Evolutionary conservation across 108 stramenopile species (phyloP).

Genomic region (Aurantiochytrium sp.): DNA sequence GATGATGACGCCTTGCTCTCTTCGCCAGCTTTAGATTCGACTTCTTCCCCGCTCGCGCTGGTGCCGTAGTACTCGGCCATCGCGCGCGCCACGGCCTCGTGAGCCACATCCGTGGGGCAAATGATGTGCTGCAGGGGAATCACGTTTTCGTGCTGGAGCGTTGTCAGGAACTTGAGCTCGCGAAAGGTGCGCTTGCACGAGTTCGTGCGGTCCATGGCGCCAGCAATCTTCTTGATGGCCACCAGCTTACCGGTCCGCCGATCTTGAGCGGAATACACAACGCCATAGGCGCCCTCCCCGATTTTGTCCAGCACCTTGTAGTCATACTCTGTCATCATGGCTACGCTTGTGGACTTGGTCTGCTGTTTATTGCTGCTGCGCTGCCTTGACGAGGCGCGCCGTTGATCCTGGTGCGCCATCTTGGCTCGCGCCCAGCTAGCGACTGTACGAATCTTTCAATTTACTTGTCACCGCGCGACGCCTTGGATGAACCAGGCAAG

Average conservation of each 20-base stretch:
- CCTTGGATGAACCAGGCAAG: too few species aligned
- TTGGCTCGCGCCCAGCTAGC: too few species aligned
- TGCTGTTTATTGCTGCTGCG: not conserved
- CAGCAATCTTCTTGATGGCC: constrained; percentile 42
- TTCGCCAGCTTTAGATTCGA: constrained; percentile 11
- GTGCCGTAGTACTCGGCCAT: not conserved
- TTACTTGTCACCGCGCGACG: too few species aligned
- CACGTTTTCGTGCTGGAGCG: constrained; percentile 1
- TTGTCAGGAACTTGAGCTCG: constrained; percentile 5
- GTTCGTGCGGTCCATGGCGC: not conserved
- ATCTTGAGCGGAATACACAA: constrained; percentile 16
- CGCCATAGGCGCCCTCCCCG: constrained; percentile 44
- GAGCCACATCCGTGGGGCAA: not conserved
- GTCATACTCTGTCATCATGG: not conserved
- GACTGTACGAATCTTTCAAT: too few species aligned
- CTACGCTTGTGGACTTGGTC: not conserved
- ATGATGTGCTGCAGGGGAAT: not conserved
- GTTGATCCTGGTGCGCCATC: too few species aligned
- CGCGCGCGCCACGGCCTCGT: not conserved
- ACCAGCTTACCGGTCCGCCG: not conserved
- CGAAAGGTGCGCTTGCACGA: constrained; percentile 35
- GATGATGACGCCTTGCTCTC: not conserved
- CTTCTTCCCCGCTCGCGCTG: not conserved
- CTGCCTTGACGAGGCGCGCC: too few species aligned
- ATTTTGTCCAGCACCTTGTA: constrained; percentile 6